phyloP scores from a whole-genome alignment of 2,329 filamentous ascomycete species.

The Alternaria dauci region DNA sequence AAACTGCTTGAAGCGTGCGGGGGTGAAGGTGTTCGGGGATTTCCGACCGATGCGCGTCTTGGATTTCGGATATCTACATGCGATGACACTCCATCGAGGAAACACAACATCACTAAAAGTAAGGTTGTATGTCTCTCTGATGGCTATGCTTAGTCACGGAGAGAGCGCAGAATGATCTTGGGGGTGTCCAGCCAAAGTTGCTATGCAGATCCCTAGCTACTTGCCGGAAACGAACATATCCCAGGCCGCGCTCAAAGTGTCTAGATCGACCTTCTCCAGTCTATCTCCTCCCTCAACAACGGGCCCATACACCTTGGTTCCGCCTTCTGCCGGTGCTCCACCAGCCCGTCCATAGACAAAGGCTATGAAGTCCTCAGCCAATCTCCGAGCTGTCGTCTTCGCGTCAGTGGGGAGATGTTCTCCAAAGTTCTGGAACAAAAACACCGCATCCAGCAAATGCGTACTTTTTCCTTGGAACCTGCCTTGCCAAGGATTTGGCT shows the following conservation, averaged over 20 bases:
- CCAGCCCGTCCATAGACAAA: slow-evolving; percentile 30
- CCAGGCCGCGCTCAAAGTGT: slow-evolving; percentile 27
- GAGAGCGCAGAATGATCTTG: background rate
- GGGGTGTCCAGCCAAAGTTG: background rate
- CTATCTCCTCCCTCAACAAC: slow-evolving; percentile 1
- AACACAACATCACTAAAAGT: background rate
- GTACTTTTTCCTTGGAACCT: slow-evolving; percentile 29
- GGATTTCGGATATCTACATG: background rate
- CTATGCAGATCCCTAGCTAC: background rate
- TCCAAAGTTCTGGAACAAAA: slow-evolving; percentile 40
- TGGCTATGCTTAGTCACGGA: too few relatives aligned
- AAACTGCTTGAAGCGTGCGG: slow-evolving; percentile 13
- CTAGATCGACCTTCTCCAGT: too few relatives aligned
- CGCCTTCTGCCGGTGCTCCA: slow-evolving; percentile 7
- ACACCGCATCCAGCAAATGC: slow-evolving; percentile 41
- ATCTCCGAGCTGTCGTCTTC: slow-evolving; percentile 10
- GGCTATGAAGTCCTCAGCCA: slow-evolving; percentile 29
- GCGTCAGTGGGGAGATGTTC: slow-evolving; percentile 15
- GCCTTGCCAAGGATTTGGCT: slow-evolving; percentile 39
- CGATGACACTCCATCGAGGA: background rate
- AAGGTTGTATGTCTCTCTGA: background rate
- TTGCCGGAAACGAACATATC: slow-evolving; percentile 28
- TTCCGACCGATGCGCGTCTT: background rate
- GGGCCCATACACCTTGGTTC: slow-evolving; percentile 17
- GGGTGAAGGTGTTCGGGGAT: slow-evolving; percentile 14